Percentiles rank a stretch among this genome's conserved stretches.
Evolutionary conservation across 192 early-diverging fungal genomes (phyloP).

Genomic region (Globomyces pollinis-pini): DNA sequence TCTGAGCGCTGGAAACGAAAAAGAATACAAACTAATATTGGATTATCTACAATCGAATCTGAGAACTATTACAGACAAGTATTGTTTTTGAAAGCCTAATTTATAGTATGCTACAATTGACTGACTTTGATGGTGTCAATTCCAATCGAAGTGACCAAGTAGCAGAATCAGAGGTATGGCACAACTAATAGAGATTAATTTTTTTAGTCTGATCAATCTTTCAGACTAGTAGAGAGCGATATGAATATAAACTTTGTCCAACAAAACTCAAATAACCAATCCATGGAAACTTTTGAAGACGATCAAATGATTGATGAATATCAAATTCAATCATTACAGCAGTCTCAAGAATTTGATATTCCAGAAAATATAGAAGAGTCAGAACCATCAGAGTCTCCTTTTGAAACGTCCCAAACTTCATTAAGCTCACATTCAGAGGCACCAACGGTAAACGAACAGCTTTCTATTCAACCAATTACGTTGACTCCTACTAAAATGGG

Average conservation of each 20-base stretch:
- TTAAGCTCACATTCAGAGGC: not conserved
- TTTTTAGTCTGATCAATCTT: no score
- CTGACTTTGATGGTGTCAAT: not conserved
- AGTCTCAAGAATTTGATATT: slow-evolving; percentile 10
- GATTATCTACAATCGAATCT: slow-evolving; percentile 10
- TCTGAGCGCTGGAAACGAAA: not conserved
- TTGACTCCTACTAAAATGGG: not conserved
- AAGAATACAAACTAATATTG: no score
- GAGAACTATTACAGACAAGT: slow-evolving; percentile 3
- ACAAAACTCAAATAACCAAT: not conserved
- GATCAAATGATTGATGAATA: no score
- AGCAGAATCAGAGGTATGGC: not conserved
- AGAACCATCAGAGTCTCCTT: not conserved
- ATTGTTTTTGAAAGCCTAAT: not conserved
- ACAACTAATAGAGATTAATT: not conserved
- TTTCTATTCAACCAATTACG: not conserved
- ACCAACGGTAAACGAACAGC: not conserved
- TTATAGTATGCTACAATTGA: not conserved
- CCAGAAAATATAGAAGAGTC: slow-evolving; percentile 6
- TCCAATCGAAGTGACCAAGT: no score
- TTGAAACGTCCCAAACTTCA: not conserved
- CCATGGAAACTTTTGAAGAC: not conserved
- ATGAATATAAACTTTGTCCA: not conserved
- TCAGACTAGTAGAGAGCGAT: not conserved
- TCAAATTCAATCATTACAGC: no score